Evolutionary conservation across 257 asterid genomes (phyloP).

Genomic region (Petunia secreta): DNA sequence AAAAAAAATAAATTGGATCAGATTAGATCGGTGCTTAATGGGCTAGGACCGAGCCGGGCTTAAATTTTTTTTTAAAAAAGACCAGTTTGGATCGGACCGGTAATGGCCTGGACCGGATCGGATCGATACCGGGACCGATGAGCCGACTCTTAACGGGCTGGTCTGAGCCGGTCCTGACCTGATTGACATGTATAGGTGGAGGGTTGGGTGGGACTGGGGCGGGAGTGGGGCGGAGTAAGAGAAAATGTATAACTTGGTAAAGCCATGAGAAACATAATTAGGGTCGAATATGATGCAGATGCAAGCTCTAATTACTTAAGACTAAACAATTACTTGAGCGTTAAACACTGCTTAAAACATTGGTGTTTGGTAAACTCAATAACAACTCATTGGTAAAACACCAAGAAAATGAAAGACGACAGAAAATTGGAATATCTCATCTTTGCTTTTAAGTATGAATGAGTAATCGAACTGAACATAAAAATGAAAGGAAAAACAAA

Average conservation of each 20-base stretch:
- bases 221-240: constrained; percentile 25
- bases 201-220: too few relatives aligned
- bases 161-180: too few relatives aligned
- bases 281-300: constrained; percentile 30
- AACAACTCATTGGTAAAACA: constrained; percentile 34
- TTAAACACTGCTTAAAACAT: constrained; percentile 52
- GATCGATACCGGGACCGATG: too few relatives aligned
- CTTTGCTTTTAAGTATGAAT: constrained; percentile 31
- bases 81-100: too few relatives aligned
- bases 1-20: too few relatives aligned
- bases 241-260: constrained; percentile 19
- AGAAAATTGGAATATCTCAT: background rate
- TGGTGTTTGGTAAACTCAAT: constrained; percentile 38
- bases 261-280: constrained; percentile 24
- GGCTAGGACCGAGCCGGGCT: too few relatives aligned
- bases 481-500: background rate
- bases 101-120: too few relatives aligned
- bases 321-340: constrained; percentile 63
- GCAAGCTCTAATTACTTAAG: constrained; percentile 39
- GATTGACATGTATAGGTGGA: background rate
- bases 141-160: too few relatives aligned
- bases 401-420: background rate
- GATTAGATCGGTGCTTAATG: too few relatives aligned
- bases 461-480: background rate
- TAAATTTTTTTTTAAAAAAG: too few relatives aligned